Conservation (phyloP, 768 basidiomycete species). For the Termitomyces sp. region DNA sequence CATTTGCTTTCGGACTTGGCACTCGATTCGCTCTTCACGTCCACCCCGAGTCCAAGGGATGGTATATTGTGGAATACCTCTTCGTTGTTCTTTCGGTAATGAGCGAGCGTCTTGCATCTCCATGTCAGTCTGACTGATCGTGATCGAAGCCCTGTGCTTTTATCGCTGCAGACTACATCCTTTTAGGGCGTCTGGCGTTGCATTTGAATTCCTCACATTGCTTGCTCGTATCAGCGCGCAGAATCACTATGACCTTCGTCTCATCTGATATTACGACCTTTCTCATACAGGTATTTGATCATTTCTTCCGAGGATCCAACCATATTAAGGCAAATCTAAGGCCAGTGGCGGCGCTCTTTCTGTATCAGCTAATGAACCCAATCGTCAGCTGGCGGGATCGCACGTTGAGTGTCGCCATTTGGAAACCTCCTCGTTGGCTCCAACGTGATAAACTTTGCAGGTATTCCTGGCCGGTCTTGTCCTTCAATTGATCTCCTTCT, state of each 20-base stretch:
- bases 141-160: constrained; percentile 61
- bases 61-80: constrained; percentile 54
- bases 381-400: constrained; percentile 24
- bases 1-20: constrained; percentile 51
- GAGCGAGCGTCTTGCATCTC: constrained; percentile 11
- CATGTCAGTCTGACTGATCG: background rate
- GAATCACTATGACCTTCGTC: constrained; percentile 55
- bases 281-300: constrained; percentile 48
- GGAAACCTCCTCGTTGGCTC: background rate
- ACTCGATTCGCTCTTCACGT: constrained; percentile 50
- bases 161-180: constrained; percentile 62
- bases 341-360: constrained; percentile 46
- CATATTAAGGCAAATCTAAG: constrained; percentile 18
- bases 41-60: constrained; percentile 44
- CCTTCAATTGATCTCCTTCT: constrained; percentile 50
- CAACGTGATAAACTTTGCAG: constrained; percentile 40
- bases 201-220: constrained; percentile 41
- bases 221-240: constrained; percentile 41
- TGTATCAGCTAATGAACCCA: constrained; percentile 30
- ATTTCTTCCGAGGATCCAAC: background rate
- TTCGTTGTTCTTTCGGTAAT: constrained; percentile 54
- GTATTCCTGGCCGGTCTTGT: constrained; percentile 54
- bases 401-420: constrained; percentile 24
- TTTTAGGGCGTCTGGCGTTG: constrained; percentile 55
- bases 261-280: constrained; percentile 62